A percentile compares a stretch with the other conserved stretches of the same genome.
phyloP scores from a whole-genome alignment of 345 rosid species.

The Heritiera fomes region DNA sequence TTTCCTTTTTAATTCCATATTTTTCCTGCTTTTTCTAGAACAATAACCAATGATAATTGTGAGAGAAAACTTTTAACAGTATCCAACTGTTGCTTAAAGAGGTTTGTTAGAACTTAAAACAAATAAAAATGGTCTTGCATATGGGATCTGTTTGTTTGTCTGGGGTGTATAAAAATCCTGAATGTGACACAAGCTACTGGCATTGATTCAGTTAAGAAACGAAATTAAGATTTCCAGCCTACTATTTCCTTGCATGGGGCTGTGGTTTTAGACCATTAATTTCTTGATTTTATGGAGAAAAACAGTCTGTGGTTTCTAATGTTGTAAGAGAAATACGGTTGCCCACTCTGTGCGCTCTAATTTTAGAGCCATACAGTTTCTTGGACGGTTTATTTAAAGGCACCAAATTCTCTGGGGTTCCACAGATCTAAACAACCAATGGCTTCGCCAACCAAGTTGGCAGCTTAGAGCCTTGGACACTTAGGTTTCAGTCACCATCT shows the following conservation, averaged over 20 bases:
- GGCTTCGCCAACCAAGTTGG: background rate
- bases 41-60: background rate
- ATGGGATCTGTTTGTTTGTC: background rate
- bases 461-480: background rate
- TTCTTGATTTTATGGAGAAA: background rate
- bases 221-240: background rate
- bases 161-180: background rate
- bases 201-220: background rate
- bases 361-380: background rate
- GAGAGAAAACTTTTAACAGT: background rate
- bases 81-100: background rate
- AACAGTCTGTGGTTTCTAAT: background rate
- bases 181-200: background rate
- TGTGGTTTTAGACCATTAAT: background rate
- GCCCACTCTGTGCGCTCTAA: conserved; percentile 21
- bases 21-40: background rate
- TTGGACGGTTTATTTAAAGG: background rate
- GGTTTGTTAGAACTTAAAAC: background rate
- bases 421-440: background rate
- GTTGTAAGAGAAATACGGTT: conserved; percentile 3
- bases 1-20: background rate
- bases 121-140: background rate
- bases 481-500: background rate
- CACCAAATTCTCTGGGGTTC: background rate
- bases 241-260: background rate